Evolutionary conservation across 352 stramenopile genomes (phyloP).

Genomic region (Globisporangium paroecandrum): DNA sequence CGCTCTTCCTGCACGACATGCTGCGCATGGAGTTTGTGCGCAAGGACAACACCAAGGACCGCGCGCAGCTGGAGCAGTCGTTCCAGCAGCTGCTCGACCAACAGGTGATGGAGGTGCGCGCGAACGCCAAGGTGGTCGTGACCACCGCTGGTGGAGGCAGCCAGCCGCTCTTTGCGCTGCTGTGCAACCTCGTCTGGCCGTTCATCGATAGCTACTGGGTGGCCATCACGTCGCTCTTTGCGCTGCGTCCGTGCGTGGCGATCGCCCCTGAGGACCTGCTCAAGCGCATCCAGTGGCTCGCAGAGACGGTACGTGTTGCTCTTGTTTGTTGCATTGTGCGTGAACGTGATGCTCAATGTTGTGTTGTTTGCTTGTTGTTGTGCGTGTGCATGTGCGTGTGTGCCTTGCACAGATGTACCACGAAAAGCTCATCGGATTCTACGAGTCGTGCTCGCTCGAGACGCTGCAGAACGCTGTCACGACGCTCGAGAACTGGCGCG

Average conservation of each 20-base stretch:
- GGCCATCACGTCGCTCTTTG: conserved; percentile 69
- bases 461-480: conserved; percentile 77
- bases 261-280: conserved; percentile 61
- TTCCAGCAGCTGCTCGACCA: conserved; percentile 38
- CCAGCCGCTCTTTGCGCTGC: conserved; percentile 52
- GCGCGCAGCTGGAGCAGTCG: conserved; percentile 34
- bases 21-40: conserved; percentile 78
- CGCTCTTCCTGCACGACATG: conserved; percentile 75
- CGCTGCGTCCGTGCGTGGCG: conserved; percentile 46
- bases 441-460: conserved; percentile 83
- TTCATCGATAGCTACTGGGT: conserved; percentile 89
- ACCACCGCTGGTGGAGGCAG: conserved; percentile 9
- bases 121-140: conserved; percentile 12
- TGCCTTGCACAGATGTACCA: conserved; percentile 65
- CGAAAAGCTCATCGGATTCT: conserved; percentile 81
- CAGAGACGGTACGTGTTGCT: conserved; percentile 43
- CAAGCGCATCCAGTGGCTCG: conserved; percentile 80
- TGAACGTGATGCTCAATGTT: background rate
- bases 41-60: conserved; percentile 53
- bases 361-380: background rate
- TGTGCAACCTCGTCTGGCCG: conserved; percentile 81
- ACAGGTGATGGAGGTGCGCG: conserved; percentile 30
- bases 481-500: conserved; percentile 61
- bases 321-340: background rate
- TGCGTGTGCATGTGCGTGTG: background rate